Base-by-base conservation (phyloP, 108 stramenopile species). In the Fragilaria crotonensis region DNA sequence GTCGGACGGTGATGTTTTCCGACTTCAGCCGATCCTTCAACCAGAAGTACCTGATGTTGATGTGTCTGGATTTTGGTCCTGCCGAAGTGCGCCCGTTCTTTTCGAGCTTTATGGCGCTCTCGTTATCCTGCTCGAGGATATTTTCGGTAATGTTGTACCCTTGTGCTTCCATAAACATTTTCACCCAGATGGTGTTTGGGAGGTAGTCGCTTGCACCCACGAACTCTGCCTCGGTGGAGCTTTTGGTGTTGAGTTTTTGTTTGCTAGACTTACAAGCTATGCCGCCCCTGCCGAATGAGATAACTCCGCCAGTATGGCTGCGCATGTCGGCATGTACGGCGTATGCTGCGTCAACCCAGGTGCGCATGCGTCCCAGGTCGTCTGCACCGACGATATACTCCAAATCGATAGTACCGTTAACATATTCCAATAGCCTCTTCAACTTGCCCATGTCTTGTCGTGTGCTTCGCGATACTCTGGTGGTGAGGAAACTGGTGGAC, bases 181-280 rank as follows among this genome's bases (percentile, higher is more conserved):
- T 36, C 30, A 71, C 73, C 81, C 81, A 83, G 22, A 68, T 50
- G 4, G 64, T 52, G 48, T 51, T 33, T 18, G 80, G 54, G 48
- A 82, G 45, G 22, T 36, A 45, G 49, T 82, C 75, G 54, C 68
- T 64, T 25, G 64, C 65, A n/a, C 47, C 63, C 2, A 82, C 57
- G 0, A 82, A 18, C 47, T 82, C 73, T 2, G 66, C 62, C 56
- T 77, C 73, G 2, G 80, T 82, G 7, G 73, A 72, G 44, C 76
- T 75, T 25, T 31, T 28, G 11, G 73, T 63, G 45, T 74, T 71
- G 27, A 76, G 36, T 27, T 68, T 71, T 30, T 74, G 78, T 57
- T 64, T 62, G 0, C 48, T 66, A 11, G 68, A 78, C n/a, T n/a
- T n/a, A n/a, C n/a, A n/a, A n/a, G n/a, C n/a, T n/a, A n/a, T n/a